Evolutionary conservation across 2,329 filamentous ascomycete genomes (phyloP).

Genomic region (Trichoderma atroviride): DNA sequence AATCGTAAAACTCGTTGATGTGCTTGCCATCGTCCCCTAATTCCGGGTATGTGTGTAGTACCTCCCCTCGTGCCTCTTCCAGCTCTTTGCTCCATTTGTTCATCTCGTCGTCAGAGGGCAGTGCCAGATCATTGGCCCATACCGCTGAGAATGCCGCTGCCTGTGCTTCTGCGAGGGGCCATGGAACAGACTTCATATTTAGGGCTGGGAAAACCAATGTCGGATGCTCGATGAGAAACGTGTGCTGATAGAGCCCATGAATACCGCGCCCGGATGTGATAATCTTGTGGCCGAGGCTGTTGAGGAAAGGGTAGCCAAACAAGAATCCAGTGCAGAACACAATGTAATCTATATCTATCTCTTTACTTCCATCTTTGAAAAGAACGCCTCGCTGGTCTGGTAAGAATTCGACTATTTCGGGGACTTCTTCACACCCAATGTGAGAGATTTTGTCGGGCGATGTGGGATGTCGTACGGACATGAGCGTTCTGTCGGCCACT

Average conservation of each 20-base stretch:
- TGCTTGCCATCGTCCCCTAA: conserved; percentile 61
- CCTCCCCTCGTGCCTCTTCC: conserved; percentile 50
- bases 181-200: conserved; percentile 84
- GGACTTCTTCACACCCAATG: conserved; percentile 53
- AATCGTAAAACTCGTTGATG: conserved; percentile 69
- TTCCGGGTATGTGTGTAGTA: conserved; percentile 37
- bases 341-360: conserved; percentile 71
- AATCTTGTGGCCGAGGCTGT: conserved; percentile 50
- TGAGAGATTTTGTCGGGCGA: conserved; percentile 49
- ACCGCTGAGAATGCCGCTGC: conserved; percentile 74
- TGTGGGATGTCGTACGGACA: conserved; percentile 61
- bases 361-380: conserved; percentile 67
- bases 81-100: conserved; percentile 66
- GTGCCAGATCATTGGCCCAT: conserved; percentile 68
- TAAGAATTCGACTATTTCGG: conserved; percentile 61
- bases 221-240: conserved; percentile 75
- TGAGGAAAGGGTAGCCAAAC: conserved; percentile 77
- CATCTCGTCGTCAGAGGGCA: conserved; percentile 70
- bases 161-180: conserved; percentile 78
- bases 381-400: conserved; percentile 60
- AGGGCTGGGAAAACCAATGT: conserved; percentile 77
- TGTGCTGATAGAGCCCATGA: conserved; percentile 73
- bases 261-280: conserved; percentile 71
- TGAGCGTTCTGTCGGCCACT: conserved; percentile 64
- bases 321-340: conserved; percentile 91